Evolutionary conservation across 371 early-diverging fungal genomes (phyloP).

Genomic region (Nematocida major): DNA sequence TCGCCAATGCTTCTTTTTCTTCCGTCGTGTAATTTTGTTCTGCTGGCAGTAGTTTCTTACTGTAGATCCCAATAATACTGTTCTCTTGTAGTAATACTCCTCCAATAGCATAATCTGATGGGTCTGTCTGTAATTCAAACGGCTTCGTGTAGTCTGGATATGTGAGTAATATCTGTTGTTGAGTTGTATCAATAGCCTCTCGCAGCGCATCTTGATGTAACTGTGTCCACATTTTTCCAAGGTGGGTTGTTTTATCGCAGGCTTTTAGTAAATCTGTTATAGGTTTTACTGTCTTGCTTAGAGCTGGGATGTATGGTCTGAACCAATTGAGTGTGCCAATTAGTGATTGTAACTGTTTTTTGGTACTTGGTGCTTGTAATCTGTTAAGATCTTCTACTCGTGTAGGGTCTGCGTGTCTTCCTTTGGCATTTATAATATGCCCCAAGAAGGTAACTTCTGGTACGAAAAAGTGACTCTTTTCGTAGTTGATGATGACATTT

Average conservation of each 20-base stretch:
- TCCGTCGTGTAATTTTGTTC: too few relatives aligned
- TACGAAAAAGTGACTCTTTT: slow-evolving; percentile 66
- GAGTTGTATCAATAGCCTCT: too few relatives aligned
- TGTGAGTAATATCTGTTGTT: too few relatives aligned
- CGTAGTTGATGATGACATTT: slow-evolving; percentile 25
- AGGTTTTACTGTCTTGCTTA: not conserved
- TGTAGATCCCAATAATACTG: too few relatives aligned
- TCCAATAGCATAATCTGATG: too few relatives aligned
- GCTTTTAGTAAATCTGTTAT: slow-evolving; percentile 8
- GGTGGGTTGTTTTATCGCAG: not conserved
- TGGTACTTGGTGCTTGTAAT: slow-evolving; percentile 37
- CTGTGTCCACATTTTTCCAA: too few relatives aligned
- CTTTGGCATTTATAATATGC: slow-evolving; percentile 50
- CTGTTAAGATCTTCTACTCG: slow-evolving; percentile 60
- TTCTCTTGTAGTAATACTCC: too few relatives aligned
- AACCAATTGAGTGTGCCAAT: slow-evolving; percentile 67
- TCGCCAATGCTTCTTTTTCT: too few relatives aligned
- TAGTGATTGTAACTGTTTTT: slow-evolving; percentile 64
- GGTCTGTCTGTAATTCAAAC: too few relatives aligned
- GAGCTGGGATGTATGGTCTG: slow-evolving; percentile 26
- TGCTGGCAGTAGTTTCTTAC: too few relatives aligned
- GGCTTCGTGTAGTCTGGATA: too few relatives aligned
- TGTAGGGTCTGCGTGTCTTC: slow-evolving; percentile 55
- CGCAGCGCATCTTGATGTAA: too few relatives aligned
- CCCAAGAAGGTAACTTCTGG: slow-evolving; percentile 65